Percentiles rank a stretch among this genome's conserved stretches.
These are phyloP conservation scores for Xylariaceae sp. DNA, from an alignment of 2,329 filamentous ascomycete species.

Conservation along the genomic window DNA sequence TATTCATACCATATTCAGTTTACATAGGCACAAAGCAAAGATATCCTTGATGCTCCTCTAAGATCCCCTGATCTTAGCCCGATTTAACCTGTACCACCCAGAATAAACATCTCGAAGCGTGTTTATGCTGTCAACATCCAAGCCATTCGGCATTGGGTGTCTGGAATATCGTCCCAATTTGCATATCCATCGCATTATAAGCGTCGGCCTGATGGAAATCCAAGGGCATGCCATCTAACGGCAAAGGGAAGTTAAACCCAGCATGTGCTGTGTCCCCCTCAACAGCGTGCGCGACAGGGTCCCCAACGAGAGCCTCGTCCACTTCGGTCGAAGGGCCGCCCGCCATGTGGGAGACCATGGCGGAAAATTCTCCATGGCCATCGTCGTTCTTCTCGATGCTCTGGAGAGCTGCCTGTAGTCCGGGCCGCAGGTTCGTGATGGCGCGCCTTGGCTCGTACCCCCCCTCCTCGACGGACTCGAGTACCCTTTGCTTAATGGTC, in stretches of 20 bases:
- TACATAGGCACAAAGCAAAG: too few species aligned
- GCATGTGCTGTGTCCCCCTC: neutral
- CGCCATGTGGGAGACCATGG: constrained; percentile 7
- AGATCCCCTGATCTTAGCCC: too few species aligned
- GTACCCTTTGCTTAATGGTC: constrained; percentile 6
- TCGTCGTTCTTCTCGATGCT: neutral
- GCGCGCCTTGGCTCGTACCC: constrained; percentile 2
- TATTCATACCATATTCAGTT: too few species aligned
- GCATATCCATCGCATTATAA: constrained; percentile 2
- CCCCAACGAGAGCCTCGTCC: neutral
- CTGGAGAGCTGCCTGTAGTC: constrained; percentile 3
- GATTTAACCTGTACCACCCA: too few species aligned
- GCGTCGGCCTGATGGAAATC: constrained; percentile 5
- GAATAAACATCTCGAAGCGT: too few species aligned
- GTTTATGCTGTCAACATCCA: neutral
- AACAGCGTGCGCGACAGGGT: neutral
- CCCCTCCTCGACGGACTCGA: constrained; percentile 8
- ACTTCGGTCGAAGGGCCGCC: neutral
- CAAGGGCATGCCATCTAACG: constrained; percentile 5
- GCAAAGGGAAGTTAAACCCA: constrained; percentile 1
- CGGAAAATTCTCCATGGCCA: constrained; percentile 1
- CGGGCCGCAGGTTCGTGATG: constrained; percentile 3
- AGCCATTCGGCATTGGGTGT: neutral
- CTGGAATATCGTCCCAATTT: constrained; percentile 1
- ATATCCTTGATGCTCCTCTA: too few species aligned